These are phyloP conservation scores for Xylaria telfairii DNA, from an alignment of 495 filamentous ascomycete genomes.

Conservation along the genomic window DNA sequence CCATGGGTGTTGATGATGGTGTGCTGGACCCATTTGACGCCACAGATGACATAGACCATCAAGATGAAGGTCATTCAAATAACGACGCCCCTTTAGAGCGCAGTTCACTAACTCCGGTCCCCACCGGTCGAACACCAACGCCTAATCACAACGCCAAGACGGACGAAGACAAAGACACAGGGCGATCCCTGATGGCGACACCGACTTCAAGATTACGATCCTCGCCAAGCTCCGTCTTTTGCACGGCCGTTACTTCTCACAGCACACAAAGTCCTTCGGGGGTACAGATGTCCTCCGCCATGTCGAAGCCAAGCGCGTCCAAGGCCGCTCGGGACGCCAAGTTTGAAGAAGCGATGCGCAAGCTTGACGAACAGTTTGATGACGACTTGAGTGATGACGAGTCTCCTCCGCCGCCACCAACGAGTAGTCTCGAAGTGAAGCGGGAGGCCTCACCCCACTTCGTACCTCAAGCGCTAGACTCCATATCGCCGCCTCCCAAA, in stretches of 20 bases:
- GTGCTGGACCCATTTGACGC: constrained; percentile 31
- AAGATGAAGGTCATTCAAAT: not conserved
- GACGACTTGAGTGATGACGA: not conserved
- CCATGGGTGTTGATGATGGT: constrained; percentile 23
- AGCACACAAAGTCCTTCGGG: constrained; percentile 34
- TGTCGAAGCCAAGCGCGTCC: not conserved
- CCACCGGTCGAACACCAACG: not conserved
- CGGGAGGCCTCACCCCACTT: constrained; percentile 7
- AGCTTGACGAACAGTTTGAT: constrained; percentile 5
- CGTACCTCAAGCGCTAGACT: constrained; percentile 2
- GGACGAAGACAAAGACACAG: not conserved
- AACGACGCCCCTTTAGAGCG: not conserved
- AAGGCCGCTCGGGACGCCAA: not conserved
- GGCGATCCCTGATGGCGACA: not conserved
- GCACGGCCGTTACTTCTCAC: constrained; percentile 37
- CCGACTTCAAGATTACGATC: constrained; percentile 35
- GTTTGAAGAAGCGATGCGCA: constrained; percentile 20
- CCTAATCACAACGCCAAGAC: not conserved
- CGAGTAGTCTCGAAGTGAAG: constrained; percentile 7
- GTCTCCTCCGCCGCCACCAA: not conserved
- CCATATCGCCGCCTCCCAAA: constrained; percentile 30
- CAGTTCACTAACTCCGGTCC: constrained; percentile 5
- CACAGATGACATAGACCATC: constrained; percentile 27
- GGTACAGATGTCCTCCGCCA: not conserved
- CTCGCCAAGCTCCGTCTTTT: constrained; percentile 47